phyloP scores from a whole-genome alignment of 2,329 filamentous ascomycete genomes.

The Nemania bipapillata region DNA sequence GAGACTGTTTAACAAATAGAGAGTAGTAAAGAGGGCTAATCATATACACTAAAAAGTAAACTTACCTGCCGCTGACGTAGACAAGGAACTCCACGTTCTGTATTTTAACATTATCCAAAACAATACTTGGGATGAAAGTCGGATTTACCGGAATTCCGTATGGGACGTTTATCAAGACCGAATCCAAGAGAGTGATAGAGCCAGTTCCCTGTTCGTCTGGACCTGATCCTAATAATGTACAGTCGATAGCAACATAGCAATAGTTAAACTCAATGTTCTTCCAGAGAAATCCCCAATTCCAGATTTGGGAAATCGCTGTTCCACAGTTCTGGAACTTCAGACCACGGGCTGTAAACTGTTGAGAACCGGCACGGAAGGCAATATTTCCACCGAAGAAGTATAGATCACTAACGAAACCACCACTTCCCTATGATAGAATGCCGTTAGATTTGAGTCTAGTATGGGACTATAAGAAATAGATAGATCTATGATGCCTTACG shows the following conservation, averaged over 20 bases:
- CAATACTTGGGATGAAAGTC: neutral
- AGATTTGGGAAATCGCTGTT: neutral
- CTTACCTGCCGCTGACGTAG: too few relatives aligned
- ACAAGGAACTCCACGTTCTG: too few relatives aligned
- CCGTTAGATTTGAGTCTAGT: too few relatives aligned
- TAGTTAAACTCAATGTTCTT: neutral
- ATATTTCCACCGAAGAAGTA: neutral
- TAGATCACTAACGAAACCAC: neutral
- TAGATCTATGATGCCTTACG: too few relatives aligned
- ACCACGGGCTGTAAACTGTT: neutral
- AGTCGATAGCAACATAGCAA: neutral
- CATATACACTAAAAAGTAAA: too few relatives aligned
- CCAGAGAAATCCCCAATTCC: conserved; percentile 9
- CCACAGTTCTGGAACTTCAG: neutral
- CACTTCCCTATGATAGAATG: too few relatives aligned
- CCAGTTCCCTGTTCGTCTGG: neutral
- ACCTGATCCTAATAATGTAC: neutral
- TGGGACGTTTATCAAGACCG: neutral
- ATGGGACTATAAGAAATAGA: too few relatives aligned
- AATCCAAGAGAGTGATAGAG: neutral
- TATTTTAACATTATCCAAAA: neutral
- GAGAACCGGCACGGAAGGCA: neutral
- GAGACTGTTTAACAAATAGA: too few relatives aligned
- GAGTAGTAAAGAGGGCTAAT: too few relatives aligned
- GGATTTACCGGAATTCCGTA: neutral